A percentile compares a stretch with the other conserved stretches of the same genome.
Evolutionary conservation across 2,329 filamentous ascomycete species (phyloP).

Genomic region (Talaromyces sp.): DNA sequence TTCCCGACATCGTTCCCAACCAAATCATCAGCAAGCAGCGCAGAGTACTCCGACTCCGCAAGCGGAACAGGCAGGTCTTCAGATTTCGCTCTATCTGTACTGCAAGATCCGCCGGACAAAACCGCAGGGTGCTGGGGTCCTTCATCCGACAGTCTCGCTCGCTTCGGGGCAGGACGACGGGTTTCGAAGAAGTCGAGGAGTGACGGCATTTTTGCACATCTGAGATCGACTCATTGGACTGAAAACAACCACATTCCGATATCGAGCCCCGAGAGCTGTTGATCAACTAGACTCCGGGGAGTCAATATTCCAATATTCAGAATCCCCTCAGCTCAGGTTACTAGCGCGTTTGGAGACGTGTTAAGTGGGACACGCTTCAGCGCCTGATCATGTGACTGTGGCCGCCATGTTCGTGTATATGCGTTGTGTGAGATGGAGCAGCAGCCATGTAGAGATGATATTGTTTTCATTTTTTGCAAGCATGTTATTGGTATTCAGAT

Average conservation of each 20-base stretch:
- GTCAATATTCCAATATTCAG: not conserved
- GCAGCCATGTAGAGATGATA: not conserved
- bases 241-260: constrained; percentile 4
- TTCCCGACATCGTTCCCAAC: constrained; percentile 23
- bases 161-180: constrained; percentile 24
- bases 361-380: constrained; percentile 9
- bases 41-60: constrained; percentile 8
- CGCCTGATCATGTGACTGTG: constrained; percentile 12
- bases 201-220: constrained; percentile 16
- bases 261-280: constrained; percentile 8
- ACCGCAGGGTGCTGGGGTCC: not conserved
- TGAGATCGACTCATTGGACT: not conserved
- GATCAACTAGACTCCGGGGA: not conserved
- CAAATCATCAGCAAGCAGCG: constrained; percentile 31
- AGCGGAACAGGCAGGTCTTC: not conserved
- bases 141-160: constrained; percentile 20
- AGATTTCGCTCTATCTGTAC: not conserved
- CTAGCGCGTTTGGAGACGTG: constrained; percentile 18
- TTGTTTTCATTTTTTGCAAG: not conserved
- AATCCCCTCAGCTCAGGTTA: not conserved
- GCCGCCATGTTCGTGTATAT: not conserved
- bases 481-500: too few species aligned
- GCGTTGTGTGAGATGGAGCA: not conserved
- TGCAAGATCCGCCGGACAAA: not conserved
- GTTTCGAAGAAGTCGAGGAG: constrained; percentile 33